Percentiles rank a stretch among this genome's conserved stretches.
Conservation (phyloP, 345 rosid species). For the Chamaenerion angustifolium region DNA sequence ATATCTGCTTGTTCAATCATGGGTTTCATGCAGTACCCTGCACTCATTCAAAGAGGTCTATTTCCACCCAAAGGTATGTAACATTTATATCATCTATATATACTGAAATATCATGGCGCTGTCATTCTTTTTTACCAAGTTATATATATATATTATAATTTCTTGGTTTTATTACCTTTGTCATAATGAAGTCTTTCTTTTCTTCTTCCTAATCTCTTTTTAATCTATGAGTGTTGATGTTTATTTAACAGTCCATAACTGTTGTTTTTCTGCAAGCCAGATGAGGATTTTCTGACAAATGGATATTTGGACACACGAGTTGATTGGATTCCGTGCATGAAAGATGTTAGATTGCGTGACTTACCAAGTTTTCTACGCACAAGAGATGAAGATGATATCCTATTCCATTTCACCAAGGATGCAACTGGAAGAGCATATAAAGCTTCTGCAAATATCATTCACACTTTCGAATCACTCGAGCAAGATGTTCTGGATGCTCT, state of each 20-base stretch:
- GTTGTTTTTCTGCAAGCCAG: not conserved
- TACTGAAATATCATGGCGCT: too few species aligned
- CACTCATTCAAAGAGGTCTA: conserved; percentile 10
- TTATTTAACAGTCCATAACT: too few species aligned
- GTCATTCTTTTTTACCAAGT: too few species aligned
- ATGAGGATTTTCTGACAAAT: not conserved
- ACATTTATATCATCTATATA: not conserved
- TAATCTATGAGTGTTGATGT: too few species aligned
- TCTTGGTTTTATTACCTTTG: too few species aligned
- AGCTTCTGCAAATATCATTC: conserved; percentile 6
- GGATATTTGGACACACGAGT: conserved; percentile 2
- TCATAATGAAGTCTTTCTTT: too few species aligned
- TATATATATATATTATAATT: too few species aligned
- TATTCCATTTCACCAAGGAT: not conserved
- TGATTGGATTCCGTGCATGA: conserved; percentile 5
- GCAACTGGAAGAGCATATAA: not conserved
- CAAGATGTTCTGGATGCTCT: conserved; percentile 2
- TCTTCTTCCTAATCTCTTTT: too few species aligned
- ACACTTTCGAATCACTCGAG: conserved; percentile 7
- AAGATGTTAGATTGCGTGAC: conserved; percentile 4
- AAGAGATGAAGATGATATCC: not conserved
- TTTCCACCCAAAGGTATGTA: conserved; percentile 12
- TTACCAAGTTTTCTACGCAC: not conserved
- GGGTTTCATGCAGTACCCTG: not conserved
- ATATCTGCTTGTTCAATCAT: conserved; percentile 7